These are phyloP conservation scores for Colletotrichum truncatum DNA, from an alignment of 2,329 filamentous ascomycete genomes.

Conservation along the genomic window DNA sequence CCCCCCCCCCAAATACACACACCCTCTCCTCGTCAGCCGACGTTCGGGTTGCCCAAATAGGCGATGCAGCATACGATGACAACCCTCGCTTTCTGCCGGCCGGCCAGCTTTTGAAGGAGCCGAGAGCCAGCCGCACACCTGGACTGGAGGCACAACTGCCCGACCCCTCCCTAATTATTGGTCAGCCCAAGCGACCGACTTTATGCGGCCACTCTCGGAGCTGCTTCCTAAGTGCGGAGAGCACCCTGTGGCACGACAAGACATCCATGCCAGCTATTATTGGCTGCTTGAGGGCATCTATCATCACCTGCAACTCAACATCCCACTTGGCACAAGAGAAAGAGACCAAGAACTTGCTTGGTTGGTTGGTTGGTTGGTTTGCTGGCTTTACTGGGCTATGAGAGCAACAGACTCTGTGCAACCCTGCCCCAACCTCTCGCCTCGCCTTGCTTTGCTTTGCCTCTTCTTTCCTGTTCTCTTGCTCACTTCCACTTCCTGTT, in stretches of 20 bases:
- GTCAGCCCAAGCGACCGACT: neutral
- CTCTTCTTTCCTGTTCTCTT: neutral
- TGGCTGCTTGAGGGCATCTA: neutral
- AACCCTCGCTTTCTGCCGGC: neutral
- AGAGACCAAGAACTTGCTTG: neutral
- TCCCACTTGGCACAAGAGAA: neutral
- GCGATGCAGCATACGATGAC: neutral
- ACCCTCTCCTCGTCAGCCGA: neutral
- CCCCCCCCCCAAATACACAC: too few species aligned
- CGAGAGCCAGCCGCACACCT: neutral
- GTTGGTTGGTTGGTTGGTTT: neutral
- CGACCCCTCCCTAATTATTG: neutral
- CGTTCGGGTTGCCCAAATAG: neutral
- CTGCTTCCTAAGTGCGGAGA: too few species aligned
- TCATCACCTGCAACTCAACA: neutral
- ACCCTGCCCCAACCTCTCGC: neutral
- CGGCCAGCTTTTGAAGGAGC: neutral
- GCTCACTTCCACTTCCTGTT: neutral
- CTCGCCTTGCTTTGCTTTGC: neutral
- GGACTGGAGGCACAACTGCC: neutral
- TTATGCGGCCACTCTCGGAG: neutral
- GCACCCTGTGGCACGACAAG: neutral
- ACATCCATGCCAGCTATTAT: neutral
- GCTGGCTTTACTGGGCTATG: neutral
- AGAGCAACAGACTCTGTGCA: constrained; percentile 2